Evolutionary conservation across 768 basidiomycete species (phyloP).

Genomic region (Tephrocybe sp.): DNA sequence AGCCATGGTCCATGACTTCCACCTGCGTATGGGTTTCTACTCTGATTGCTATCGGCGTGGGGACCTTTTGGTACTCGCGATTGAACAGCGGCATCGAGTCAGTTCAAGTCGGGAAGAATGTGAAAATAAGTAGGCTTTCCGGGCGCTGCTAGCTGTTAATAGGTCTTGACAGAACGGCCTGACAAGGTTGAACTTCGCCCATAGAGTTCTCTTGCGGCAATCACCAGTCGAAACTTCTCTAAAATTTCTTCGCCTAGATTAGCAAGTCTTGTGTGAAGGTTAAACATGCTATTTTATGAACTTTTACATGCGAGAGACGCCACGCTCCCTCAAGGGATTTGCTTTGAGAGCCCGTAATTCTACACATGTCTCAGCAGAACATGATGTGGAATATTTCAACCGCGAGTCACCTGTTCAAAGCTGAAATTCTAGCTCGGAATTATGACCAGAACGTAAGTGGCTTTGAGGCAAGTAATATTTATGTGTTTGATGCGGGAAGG

Average conservation of each 20-base stretch:
- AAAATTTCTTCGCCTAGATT: no score
- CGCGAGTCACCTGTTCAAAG: no score
- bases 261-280: no score
- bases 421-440: no score
- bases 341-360: no score
- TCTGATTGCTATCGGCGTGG: constrained; percentile 21
- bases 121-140: background rate
- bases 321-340: no score
- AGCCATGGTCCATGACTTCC: constrained; percentile 8
- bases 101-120: background rate
- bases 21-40: constrained; percentile 28
- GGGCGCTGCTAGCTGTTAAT: background rate
- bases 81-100: constrained; percentile 7
- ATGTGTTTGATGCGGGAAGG: no score
- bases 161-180: background rate
- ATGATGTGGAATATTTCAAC: no score
- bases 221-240: background rate
- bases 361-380: no score
- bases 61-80: background rate
- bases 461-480: no score
- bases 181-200: background rate
- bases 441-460: no score
- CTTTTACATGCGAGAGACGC: no score
- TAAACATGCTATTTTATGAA: background rate
- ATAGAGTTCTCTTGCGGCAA: background rate